phyloP scores from a whole-genome alignment of 768 basidiomycete species.

The Cystofilobasidium macerans region DNA sequence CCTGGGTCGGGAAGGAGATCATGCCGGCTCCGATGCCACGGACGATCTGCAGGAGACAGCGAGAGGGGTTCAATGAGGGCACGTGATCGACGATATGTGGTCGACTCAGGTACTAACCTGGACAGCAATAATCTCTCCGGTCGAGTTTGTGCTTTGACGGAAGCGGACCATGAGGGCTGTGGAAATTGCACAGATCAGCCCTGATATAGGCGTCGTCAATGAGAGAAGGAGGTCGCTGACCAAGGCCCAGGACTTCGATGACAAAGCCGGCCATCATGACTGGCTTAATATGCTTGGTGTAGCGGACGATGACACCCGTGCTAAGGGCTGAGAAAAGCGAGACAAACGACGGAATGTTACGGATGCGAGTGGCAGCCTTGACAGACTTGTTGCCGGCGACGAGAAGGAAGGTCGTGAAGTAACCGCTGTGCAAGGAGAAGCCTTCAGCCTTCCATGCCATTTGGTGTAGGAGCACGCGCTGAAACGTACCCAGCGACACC shows the following conservation, averaged over 20 bases:
- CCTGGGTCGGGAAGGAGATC: slow-evolving; percentile 35
- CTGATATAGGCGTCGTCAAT: too few species aligned
- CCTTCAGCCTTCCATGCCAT: too few species aligned
- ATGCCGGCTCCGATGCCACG: slow-evolving; percentile 30
- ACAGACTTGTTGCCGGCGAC: slow-evolving; percentile 31
- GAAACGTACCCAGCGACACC: slow-evolving; percentile 21
- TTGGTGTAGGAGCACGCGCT: neutral
- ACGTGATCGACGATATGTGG: too few species aligned
- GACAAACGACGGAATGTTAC: slow-evolving; percentile 1
- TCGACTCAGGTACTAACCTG: slow-evolving; percentile 16
- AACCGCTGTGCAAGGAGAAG: slow-evolving; percentile 12
- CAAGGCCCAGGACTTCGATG: slow-evolving; percentile 31
- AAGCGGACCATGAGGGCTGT: slow-evolving; percentile 33
- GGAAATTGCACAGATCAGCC: too few species aligned
- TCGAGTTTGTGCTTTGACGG: slow-evolving; percentile 29
- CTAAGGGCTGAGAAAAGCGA: slow-evolving; percentile 24
- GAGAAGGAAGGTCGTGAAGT: slow-evolving; percentile 29
- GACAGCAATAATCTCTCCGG: slow-evolving; percentile 33
- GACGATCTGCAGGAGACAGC: slow-evolving; percentile 18
- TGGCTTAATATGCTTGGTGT: slow-evolving; percentile 34
- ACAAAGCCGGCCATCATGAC: slow-evolving; percentile 34
- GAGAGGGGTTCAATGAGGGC: too few species aligned
- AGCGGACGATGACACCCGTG: slow-evolving; percentile 30
- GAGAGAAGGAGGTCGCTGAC: slow-evolving; percentile 4
- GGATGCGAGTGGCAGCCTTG: slow-evolving; percentile 27